Evolutionary conservation across 1,139 yeast species (phyloP).

Genomic region (Blastobotrys raffinosifermentans): DNA sequence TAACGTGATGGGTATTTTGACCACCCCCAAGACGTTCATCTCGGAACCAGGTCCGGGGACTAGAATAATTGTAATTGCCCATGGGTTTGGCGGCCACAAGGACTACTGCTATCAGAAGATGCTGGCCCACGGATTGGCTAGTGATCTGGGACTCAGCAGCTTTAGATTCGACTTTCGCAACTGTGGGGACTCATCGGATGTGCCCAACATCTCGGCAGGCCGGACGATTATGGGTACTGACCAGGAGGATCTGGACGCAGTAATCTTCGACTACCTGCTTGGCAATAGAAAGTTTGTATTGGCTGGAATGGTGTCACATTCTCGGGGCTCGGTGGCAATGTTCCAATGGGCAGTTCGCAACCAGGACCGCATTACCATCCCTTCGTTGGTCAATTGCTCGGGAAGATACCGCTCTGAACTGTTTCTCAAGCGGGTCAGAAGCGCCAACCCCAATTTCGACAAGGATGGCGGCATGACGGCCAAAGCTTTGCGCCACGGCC

Average conservation of each 20-base stretch:
- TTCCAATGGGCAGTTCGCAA: slow-evolving; percentile 60
- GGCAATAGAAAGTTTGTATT: slow-evolving; percentile 33
- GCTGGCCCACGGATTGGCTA: slow-evolving; percentile 57
- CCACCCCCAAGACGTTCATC: slow-evolving; percentile 16
- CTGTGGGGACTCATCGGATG: slow-evolving; percentile 70
- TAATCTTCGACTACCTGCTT: slow-evolving; percentile 39
- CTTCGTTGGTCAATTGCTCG: slow-evolving; percentile 65
- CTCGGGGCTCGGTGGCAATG: slow-evolving; percentile 77
- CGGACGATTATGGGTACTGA: slow-evolving; percentile 59
- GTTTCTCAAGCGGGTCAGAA: slow-evolving; percentile 33
- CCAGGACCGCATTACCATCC: slow-evolving; percentile 42
- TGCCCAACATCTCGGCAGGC: slow-evolving; percentile 39
- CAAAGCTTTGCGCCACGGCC: slow-evolving; percentile 48
- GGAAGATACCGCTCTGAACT: slow-evolving; percentile 45
- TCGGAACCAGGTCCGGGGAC: slow-evolving; percentile 27
- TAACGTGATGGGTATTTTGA: slow-evolving; percentile 17
- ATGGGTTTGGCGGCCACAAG: slow-evolving; percentile 84
- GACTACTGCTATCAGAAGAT: slow-evolving; percentile 67
- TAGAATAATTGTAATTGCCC: slow-evolving; percentile 46
- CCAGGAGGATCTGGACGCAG: slow-evolving; percentile 53
- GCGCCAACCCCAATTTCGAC: slow-evolving; percentile 34
- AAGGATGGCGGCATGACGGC: slow-evolving; percentile 36
- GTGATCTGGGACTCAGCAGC: slow-evolving; percentile 53
- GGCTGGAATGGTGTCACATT: slow-evolving; percentile 58
- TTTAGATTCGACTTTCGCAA: slow-evolving; percentile 81